Percentiles rank a stretch among this genome's conserved stretches.
These are phyloP conservation scores for Cenchrus americanus DNA, from an alignment of 176 grass and related monocot genomes.

Conservation along the genomic window DNA sequence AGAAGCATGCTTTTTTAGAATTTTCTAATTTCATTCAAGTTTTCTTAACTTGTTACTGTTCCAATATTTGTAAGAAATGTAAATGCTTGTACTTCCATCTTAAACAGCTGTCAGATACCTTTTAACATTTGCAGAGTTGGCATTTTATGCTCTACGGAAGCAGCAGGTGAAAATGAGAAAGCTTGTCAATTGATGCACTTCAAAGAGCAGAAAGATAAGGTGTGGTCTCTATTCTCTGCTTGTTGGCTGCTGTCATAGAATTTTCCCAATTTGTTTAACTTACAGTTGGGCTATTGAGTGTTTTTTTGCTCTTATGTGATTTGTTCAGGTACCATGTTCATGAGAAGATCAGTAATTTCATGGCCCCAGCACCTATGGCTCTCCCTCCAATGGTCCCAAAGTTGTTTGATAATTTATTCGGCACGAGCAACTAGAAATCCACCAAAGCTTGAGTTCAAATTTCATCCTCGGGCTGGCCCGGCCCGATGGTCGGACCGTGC, in stretches of 20 bases:
- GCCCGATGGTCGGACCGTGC: too few species aligned
- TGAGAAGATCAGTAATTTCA: slow-evolving; percentile 90
- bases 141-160: slow-evolving; percentile 75
- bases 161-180: slow-evolving; percentile 86
- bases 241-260: background rate
- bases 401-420: slow-evolving; percentile 86
- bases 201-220: slow-evolving; percentile 96
- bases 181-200: slow-evolving; percentile 76
- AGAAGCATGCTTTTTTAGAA: too few species aligned
- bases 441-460: background rate
- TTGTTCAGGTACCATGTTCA: slow-evolving; percentile 78
- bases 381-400: slow-evolving; percentile 69
- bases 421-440: slow-evolving; percentile 44
- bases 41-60: background rate
- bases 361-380: slow-evolving; percentile 68
- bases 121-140: slow-evolving; percentile 58
- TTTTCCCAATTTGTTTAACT: background rate
- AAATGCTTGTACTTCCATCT: background rate
- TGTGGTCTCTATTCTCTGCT: background rate
- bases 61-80: background rate
- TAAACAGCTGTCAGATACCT: background rate
- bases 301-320: background rate
- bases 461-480: background rate
- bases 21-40: too few species aligned
- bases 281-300: too few species aligned